Evolutionary conservation across 164 flowering plant genomes (phyloP).

Genomic region (Kalanchoe fedtschenkoi): DNA sequence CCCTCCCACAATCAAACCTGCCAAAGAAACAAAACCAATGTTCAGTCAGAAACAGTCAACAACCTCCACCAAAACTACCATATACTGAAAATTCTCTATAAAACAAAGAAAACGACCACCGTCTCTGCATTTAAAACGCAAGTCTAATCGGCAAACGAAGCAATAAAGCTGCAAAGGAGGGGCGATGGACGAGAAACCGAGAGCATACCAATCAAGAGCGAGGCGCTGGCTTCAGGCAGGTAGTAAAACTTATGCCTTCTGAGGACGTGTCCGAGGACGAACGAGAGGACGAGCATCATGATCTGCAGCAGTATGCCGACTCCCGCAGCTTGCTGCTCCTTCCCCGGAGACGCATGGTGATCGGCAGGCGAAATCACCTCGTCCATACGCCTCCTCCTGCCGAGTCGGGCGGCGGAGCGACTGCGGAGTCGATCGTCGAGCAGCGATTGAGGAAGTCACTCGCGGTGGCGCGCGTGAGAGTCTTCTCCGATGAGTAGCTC

Average conservation of each 20-base stretch:
- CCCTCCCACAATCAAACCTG: conserved; percentile 88
- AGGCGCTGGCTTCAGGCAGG: conserved; percentile 97
- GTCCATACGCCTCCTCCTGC: neutral
- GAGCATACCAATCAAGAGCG: conserved; percentile 75
- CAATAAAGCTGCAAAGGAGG: too few relatives aligned
- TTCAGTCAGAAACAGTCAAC: too few relatives aligned
- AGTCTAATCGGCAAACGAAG: too few relatives aligned
- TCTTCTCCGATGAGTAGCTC: too few relatives aligned
- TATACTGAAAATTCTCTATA: too few relatives aligned
- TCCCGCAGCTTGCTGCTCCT: conserved; percentile 96
- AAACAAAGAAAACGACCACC: neutral
- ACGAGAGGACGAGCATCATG: conserved; percentile 97
- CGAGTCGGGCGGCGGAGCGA: neutral
- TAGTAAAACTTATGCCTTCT: conserved; percentile 84
- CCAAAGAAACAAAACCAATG: neutral
- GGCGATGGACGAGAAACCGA: neutral
- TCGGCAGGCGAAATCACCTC: neutral
- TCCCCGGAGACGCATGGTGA: conserved; percentile 28
- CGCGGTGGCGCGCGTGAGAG: too few relatives aligned
- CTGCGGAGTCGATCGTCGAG: too few relatives aligned
- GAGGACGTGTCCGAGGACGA: conserved; percentile 90
- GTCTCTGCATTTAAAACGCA: too few relatives aligned
- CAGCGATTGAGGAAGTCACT: too few relatives aligned
- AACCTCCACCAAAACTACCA: too few relatives aligned
- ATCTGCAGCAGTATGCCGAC: conserved; percentile 96